These are phyloP conservation scores for Climacium dendroides DNA, from an alignment of 225 moss, liverwort and hornwort species.

Conservation along the genomic window DNA sequence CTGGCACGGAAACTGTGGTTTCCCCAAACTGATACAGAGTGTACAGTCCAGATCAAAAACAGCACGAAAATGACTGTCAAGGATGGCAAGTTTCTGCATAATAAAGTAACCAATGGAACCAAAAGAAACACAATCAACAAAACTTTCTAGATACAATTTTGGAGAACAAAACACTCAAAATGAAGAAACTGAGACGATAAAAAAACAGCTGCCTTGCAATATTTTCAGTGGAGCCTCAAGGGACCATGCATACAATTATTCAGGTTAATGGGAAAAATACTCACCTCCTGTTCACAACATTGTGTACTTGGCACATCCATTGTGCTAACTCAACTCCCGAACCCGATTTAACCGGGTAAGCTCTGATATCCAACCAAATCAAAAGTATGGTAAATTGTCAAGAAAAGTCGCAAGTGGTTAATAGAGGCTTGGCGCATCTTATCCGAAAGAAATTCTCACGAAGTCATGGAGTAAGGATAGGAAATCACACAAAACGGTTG, in stretches of 20 bases:
- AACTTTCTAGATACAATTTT: neutral
- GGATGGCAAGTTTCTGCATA: neutral
- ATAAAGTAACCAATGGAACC: neutral
- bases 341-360: constrained; percentile 66
- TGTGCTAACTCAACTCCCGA: constrained; percentile 73
- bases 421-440: neutral
- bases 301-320: constrained; percentile 99
- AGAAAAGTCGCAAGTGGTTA: neutral
- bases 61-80: neutral
- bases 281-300: constrained; percentile 94
- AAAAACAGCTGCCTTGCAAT: neutral
- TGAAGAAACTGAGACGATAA: neutral
- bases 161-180: neutral
- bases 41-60: neutral
- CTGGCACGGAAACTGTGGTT: constrained; percentile 76
- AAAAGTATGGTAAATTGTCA: neutral
- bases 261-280: neutral
- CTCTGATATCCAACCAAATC: constrained; percentile 20
- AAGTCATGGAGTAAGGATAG: neutral
- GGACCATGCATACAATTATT: neutral
- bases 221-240: neutral
- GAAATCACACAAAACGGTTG: neutral
- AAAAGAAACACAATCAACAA: neutral
- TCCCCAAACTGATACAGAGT: constrained; percentile 55
- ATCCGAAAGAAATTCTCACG: neutral